These are phyloP conservation scores for Thielaviopsis euricoi DNA, from an alignment of 2,329 filamentous ascomycete genomes.

Conservation along the genomic window DNA sequence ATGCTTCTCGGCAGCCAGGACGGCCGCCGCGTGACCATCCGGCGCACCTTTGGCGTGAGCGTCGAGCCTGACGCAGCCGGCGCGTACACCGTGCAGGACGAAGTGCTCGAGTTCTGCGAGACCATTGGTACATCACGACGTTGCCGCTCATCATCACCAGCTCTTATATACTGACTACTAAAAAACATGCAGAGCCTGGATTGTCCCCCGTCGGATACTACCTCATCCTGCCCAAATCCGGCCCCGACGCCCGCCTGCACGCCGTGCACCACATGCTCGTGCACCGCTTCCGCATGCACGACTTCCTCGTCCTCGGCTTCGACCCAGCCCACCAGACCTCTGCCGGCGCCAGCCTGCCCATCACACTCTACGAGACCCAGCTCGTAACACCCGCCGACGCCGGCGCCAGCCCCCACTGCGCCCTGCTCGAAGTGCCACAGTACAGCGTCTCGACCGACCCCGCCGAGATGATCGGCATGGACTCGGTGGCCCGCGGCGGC, in stretches of 20 bases:
- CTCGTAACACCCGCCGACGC: slow-evolving; percentile 36
- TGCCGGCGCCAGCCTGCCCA: slow-evolving; percentile 62
- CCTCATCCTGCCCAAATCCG: slow-evolving; percentile 55
- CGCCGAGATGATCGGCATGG: slow-evolving; percentile 94
- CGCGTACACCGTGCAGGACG: neutral
- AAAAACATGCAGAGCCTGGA: slow-evolving; percentile 63
- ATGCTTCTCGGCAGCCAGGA: slow-evolving; percentile 84
- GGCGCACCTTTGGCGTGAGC: slow-evolving; percentile 70
- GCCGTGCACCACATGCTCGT: slow-evolving; percentile 67
- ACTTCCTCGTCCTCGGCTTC: slow-evolving; percentile 75
- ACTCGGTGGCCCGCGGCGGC: slow-evolving; percentile 74
- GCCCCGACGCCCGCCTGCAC: slow-evolving; percentile 52
- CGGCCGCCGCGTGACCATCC: slow-evolving; percentile 77
- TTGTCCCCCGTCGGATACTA: slow-evolving; percentile 90
- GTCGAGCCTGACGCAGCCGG: slow-evolving; percentile 38
- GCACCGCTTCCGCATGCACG: slow-evolving; percentile 61
- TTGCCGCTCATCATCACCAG: too few species aligned
- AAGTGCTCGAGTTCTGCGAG: slow-evolving; percentile 2
- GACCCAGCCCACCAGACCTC: slow-evolving; percentile 50
- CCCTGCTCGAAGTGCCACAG: slow-evolving; percentile 59
- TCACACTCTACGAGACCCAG: slow-evolving; percentile 73
- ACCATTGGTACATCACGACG: neutral
- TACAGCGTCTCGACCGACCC: slow-evolving; percentile 88
- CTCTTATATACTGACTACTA: too few species aligned
- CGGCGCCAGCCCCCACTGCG: slow-evolving; percentile 41